A percentile compares a stretch with the other conserved stretches of the same genome.
These are phyloP conservation scores for Coemansia sp. DNA, from an alignment of 192 early-diverging fungal genomes.

Conservation along the genomic window DNA sequence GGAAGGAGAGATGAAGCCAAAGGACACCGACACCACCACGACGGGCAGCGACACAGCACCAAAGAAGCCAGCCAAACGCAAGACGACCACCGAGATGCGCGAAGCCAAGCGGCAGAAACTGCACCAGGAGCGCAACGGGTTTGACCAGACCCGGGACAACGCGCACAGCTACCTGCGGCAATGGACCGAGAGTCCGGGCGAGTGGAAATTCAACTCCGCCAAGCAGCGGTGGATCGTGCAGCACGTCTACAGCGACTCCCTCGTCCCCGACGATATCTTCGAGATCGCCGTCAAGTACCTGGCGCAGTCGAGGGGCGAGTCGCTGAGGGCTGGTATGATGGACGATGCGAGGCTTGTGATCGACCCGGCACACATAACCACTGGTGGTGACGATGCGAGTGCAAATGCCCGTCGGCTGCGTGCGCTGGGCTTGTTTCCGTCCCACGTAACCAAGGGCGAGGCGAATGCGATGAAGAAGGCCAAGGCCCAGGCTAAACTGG, in stretches of 20 bases:
- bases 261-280: constrained; percentile 27
- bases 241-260: constrained; percentile 36
- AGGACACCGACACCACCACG: not conserved
- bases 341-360: constrained; percentile 27
- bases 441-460: constrained; percentile 38
- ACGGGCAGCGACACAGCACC: not conserved
- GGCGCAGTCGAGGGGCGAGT: not conserved
- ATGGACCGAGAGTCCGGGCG: constrained; percentile 12
- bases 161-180: constrained; percentile 33
- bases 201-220: constrained; percentile 54
- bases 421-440: constrained; percentile 31
- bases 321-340: constrained; percentile 21
- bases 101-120: constrained; percentile 27
- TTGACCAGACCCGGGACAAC: constrained; percentile 22
- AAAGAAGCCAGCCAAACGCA: constrained; percentile 33
- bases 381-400: not conserved
- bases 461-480: constrained; percentile 21
- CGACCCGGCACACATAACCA: constrained; percentile 15
- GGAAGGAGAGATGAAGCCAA: not conserved
- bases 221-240: constrained; percentile 45
- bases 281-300: constrained; percentile 34
- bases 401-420: constrained; percentile 12
- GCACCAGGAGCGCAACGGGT: constrained; percentile 25
- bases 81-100: constrained; percentile 39
- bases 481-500: constrained; percentile 4